phyloP scores from a whole-genome alignment of 129 eudicot species.

The Tagetes patula region DNA sequence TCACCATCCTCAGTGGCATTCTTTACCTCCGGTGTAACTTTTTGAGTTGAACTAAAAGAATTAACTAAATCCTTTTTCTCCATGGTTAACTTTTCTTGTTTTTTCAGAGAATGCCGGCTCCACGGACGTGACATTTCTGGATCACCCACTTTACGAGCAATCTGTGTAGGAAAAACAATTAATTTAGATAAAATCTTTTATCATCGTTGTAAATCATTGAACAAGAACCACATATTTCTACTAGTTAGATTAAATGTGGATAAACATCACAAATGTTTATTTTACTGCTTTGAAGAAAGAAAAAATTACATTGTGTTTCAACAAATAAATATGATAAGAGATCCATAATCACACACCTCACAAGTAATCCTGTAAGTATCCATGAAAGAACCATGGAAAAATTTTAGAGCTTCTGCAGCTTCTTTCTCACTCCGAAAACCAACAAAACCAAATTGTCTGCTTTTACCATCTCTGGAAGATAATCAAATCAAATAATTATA shows the following conservation, averaged over 20 bases:
- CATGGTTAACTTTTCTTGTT: constrained; percentile 46
- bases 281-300: background rate
- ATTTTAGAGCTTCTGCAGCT: constrained; percentile 82
- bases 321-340: background rate
- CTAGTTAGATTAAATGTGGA: background rate
- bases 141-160: constrained; percentile 83
- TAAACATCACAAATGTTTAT: background rate
- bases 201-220: background rate
- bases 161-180: constrained; percentile 40
- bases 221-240: constrained; percentile 4
- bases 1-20: constrained; percentile 48
- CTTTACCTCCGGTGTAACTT: constrained; percentile 27
- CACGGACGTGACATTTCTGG: constrained; percentile 81
- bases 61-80: constrained; percentile 42
- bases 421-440: constrained; percentile 82
- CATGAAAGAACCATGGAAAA: constrained; percentile 73
- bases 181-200: background rate
- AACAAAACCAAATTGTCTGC: constrained; percentile 95
- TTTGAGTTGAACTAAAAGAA: constrained; percentile 16
- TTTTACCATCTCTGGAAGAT: constrained; percentile 84
- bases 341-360: constrained; percentile 54
- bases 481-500: constrained; percentile 19
- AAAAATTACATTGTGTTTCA: constrained; percentile 7
- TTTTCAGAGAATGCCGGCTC: constrained; percentile 73
- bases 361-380: constrained; percentile 77